Conservation (phyloP, 495 filamentous ascomycete genomes). For the Hypoxylon rickii region DNA sequence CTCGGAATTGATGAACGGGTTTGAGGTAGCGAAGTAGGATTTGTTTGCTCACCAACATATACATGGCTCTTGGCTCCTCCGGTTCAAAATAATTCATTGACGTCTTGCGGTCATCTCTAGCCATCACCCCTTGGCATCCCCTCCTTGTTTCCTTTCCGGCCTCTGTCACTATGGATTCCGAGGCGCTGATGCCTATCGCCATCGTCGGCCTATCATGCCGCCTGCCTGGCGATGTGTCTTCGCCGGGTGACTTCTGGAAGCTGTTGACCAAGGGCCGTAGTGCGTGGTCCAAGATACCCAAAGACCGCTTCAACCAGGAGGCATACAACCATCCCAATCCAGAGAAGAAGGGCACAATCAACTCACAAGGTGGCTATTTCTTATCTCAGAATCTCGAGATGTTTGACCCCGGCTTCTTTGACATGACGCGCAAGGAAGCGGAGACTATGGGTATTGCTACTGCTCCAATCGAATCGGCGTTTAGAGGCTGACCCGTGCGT, state of each 20-base stretch:
- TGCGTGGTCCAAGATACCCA: slow-evolving; percentile 57
- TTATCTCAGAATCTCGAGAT: slow-evolving; percentile 52
- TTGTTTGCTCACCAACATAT: slow-evolving; percentile 8
- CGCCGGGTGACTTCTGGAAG: slow-evolving; percentile 50
- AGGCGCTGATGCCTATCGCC: slow-evolving; percentile 43
- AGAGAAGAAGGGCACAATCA: slow-evolving; percentile 47
- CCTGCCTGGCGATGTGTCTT: slow-evolving; percentile 51
- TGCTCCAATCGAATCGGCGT: background rate
- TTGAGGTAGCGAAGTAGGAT: background rate
- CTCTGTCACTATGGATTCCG: slow-evolving; percentile 26
- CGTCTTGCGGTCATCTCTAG: slow-evolving; percentile 4
- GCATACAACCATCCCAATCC: slow-evolving; percentile 69
- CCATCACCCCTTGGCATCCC: background rate
- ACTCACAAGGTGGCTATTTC: slow-evolving; percentile 58
- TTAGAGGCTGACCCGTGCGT: slow-evolving; percentile 3
- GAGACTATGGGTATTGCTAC: slow-evolving; percentile 46
- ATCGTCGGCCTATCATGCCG: slow-evolving; percentile 55
- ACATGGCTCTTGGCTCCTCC: slow-evolving; percentile 10
- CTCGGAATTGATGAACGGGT: slow-evolving; percentile 1
- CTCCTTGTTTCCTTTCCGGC: slow-evolving; percentile 7
- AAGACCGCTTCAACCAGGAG: slow-evolving; percentile 67
- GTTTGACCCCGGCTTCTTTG: slow-evolving; percentile 60
- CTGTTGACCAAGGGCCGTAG: slow-evolving; percentile 46
- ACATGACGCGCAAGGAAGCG: slow-evolving; percentile 53
- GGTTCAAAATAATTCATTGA: background rate